Evolutionary conservation across 1,139 yeast genomes (phyloP), one percentile per base, ranked within the genome.

Genomic region (Kluyveromyces sp.): DNA sequence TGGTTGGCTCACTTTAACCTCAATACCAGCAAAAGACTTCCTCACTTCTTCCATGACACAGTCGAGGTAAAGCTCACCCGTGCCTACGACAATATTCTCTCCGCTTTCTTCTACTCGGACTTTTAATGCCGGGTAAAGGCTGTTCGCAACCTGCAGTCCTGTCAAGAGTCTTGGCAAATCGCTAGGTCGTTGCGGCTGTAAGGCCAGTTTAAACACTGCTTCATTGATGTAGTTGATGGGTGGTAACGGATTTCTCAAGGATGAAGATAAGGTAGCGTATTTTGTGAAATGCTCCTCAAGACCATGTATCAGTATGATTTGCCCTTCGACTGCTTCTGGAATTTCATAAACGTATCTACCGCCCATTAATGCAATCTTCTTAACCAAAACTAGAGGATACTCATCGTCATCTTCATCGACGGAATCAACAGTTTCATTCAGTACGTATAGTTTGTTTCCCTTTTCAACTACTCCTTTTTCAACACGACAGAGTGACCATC

Each of bases 51-150:
- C 86, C 43, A 94, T 62, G 25, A 84, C 68, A 53, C 94, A 85
- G 62, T 94, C 98, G 66, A 94, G 64, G 57, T 85, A 87, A 15
- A 92, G 58, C 58, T 94, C 98, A 3, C 98, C 98, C 3, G 88
- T 78, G 0, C 94, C 96, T 25, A 80, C 58, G 1, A 94, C 60
- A 0, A 81, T 79, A 60, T 83, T 87, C 55, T 89, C 97, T 1
- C 97, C 96, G 45, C 89, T 83, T 52, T 85, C 95, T 60, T 87
- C 96, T 1, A 84, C 89, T 49, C 74, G 78, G 6, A 86, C 68
- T 25, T 73, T 71, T 31, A 80, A 70, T 4, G 89, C 79, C 12
- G 84, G 73, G 56, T 85, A 89, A 1, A 82, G 68, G 50, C 75
- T 78, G 50, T 75, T 75, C 20, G 83, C 68, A 46, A 71, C 75